Evolutionary conservation across 306 rosid genomes (phyloP).

Genomic region (Vigna angularis): DNA sequence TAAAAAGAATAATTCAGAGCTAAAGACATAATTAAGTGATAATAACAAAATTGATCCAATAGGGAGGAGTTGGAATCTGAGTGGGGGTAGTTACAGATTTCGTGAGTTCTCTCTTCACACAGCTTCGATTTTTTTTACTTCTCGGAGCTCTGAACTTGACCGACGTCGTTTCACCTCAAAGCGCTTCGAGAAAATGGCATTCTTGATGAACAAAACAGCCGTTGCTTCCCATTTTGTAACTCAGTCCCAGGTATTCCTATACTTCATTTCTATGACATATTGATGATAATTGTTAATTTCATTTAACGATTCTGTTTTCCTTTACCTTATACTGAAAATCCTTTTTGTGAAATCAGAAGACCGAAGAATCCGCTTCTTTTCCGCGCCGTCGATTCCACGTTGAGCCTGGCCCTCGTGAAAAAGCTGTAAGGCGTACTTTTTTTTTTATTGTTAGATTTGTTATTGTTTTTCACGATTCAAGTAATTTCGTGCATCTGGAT

Average conservation of each 20-base stretch:
- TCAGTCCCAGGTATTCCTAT: conserved; percentile 55
- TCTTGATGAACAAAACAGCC: conserved; percentile 63
- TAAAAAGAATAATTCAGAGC: too few species aligned
- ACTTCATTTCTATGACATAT: background rate
- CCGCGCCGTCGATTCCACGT: conserved; percentile 77
- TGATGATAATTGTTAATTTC: background rate
- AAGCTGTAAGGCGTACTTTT: conserved; percentile 64
- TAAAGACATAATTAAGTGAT: too few species aligned
- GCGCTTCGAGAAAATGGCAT: conserved; percentile 61
- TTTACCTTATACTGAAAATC: conserved; percentile 19
- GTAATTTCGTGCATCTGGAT: conserved; percentile 7
- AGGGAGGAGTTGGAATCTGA: too few species aligned
- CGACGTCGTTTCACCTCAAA: conserved; percentile 7
- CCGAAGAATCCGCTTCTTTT: conserved; percentile 53
- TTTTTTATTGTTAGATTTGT: background rate
- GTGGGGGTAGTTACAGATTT: too few species aligned
- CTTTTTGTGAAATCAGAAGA: conserved; percentile 46
- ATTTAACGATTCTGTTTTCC: background rate
- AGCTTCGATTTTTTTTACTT: background rate
- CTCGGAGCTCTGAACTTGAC: too few species aligned
- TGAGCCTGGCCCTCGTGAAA: conserved; percentile 83
- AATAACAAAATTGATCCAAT: too few species aligned
- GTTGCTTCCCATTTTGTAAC: conserved; percentile 71
- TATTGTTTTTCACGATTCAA: background rate
- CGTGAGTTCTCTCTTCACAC: background rate